A percentile compares a stretch with the other conserved stretches of the same genome.
Evolutionary conservation across 805 yeast genomes (phyloP).

Genomic region (Candida jianshihensis): DNA sequence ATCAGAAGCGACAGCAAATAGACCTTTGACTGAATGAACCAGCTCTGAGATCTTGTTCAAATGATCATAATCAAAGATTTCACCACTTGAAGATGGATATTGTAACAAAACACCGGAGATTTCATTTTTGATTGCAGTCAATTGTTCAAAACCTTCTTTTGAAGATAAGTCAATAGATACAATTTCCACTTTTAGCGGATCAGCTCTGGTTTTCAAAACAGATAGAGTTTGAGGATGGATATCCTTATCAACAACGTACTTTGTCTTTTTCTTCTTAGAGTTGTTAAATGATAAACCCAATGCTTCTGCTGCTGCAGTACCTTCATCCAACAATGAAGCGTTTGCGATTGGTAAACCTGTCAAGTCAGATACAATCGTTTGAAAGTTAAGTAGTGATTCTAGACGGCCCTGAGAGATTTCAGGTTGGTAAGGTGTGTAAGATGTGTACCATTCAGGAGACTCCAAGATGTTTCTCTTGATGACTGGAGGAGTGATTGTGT

Average conservation of each 20-base stretch:
- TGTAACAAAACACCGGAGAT: slow-evolving; percentile 83
- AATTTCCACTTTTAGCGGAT: slow-evolving; percentile 61
- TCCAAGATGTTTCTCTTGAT: slow-evolving; percentile 89
- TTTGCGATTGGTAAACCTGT: slow-evolving; percentile 95
- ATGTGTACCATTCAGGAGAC: slow-evolving; percentile 97
- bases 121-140: slow-evolving; percentile 28
- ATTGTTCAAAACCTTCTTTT: slow-evolving; percentile 28
- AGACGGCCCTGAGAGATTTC: slow-evolving; percentile 96
- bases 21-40: slow-evolving; percentile 65
- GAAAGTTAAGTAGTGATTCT: slow-evolving; percentile 84
- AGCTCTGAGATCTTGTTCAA: slow-evolving; percentile 52
- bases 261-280: slow-evolving; percentile 56
- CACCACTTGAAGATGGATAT: slow-evolving; percentile 86
- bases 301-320: slow-evolving; percentile 96
- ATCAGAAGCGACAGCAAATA: slow-evolving; percentile 86
- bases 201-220: slow-evolving; percentile 75
- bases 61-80: slow-evolving; percentile 40
- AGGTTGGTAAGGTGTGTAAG: slow-evolving; percentile 97
- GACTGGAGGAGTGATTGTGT: slow-evolving; percentile 84
- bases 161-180: slow-evolving; percentile 48
- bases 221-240: slow-evolving; percentile 82
- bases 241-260: slow-evolving; percentile 66
- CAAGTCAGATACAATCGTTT: slow-evolving; percentile 83
- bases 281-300: slow-evolving; percentile 75
- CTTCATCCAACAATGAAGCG: slow-evolving; percentile 93